A percentile compares a stretch with the other conserved stretches of the same genome.
Conservation (phyloP, 2,329 filamentous ascomycete genomes). For the Trichoderma gracile region DNA sequence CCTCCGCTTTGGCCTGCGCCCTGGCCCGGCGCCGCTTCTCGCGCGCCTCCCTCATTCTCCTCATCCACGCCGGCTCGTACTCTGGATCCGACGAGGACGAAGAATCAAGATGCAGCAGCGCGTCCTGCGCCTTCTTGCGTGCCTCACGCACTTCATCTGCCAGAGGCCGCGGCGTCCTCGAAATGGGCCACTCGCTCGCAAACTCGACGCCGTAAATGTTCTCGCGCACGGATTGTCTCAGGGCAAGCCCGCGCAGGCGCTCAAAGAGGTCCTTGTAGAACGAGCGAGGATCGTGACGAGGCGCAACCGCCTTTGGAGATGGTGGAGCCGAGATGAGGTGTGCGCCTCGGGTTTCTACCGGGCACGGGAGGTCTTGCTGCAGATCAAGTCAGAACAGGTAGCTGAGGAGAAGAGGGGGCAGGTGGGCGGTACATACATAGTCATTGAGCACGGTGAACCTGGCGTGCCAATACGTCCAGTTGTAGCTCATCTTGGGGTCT, state of each 20-base stretch:
- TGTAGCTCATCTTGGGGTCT: background rate
- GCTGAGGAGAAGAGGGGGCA: background rate
- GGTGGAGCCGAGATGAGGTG: background rate
- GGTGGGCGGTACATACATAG: background rate
- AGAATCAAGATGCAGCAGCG: background rate
- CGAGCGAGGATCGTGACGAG: background rate
- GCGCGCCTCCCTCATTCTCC: background rate
- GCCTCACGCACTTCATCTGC: background rate
- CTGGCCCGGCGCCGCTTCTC: background rate
- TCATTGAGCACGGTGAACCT: background rate
- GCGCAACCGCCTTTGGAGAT: background rate
- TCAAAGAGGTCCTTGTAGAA: background rate
- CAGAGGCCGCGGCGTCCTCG: background rate
- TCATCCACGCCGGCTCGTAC: background rate
- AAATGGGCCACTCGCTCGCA: background rate
- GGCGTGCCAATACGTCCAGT: background rate
- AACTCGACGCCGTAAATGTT: background rate
- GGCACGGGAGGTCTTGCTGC: background rate
- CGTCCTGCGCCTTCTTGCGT: background rate
- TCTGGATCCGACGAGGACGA: background rate
- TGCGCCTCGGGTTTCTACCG: background rate
- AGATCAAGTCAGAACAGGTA: background rate
- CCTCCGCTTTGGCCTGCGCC: background rate
- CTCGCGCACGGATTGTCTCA: background rate
- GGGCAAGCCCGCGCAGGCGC: background rate